phyloP scores from a whole-genome alignment of 371 early-diverging fungal species.

The Synchytrium microbalum region DNA sequence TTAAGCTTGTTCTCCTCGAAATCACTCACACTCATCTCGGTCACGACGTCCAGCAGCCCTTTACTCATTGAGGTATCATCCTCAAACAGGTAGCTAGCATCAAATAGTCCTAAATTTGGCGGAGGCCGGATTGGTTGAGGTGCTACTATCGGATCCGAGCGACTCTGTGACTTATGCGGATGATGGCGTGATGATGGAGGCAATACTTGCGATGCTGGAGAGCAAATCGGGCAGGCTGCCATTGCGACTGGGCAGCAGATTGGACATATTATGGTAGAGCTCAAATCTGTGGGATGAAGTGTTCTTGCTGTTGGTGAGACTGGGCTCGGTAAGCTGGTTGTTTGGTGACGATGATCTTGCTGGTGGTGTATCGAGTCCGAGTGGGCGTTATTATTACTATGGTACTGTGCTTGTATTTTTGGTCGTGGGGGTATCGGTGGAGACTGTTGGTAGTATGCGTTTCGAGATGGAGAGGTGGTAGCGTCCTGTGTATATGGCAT shows the following conservation, averaged over 20 bases:
- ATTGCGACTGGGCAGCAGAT: background rate
- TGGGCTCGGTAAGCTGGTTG: background rate
- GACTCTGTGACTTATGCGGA: too few relatives aligned
- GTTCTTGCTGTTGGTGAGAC: background rate
- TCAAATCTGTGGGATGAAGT: background rate
- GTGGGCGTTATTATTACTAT: background rate
- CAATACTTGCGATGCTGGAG: background rate
- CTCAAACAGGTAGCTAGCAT: background rate
- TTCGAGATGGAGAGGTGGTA: background rate
- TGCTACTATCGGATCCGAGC: background rate
- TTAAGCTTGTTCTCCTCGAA: background rate
- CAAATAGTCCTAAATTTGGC: background rate
- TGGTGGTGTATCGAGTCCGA: background rate
- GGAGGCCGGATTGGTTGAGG: background rate
- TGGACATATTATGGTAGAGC: background rate
- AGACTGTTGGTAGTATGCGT: background rate
- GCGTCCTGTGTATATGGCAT: background rate
- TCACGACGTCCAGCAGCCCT: background rate
- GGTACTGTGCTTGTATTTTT: background rate
- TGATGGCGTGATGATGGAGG: background rate
- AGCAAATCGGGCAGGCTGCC: background rate
- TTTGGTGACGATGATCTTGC: background rate
- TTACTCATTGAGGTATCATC: background rate
- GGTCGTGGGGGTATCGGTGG: background rate
- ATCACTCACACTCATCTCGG: background rate